Evolutionary conservation across 2,329 filamentous ascomycete genomes (phyloP), one percentile per base, ranked within the genome.

Genomic region (Calonectria pseudoturangicola): DNA sequence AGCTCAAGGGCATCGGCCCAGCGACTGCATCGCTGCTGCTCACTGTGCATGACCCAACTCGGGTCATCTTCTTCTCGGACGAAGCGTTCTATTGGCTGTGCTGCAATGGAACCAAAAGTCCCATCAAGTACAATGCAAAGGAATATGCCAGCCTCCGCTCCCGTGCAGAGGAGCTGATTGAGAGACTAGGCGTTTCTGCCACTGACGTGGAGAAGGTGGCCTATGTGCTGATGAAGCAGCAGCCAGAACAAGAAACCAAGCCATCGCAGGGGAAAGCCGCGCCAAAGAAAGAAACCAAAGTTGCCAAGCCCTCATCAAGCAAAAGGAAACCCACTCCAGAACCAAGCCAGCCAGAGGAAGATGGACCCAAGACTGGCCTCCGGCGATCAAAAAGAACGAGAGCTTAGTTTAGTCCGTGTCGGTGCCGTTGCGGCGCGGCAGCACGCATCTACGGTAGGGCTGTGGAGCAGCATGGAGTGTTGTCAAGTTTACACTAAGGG

Each of bases 11-110:
- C 41, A 91, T 97, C 73, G 94, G 94, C 0, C 94, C 94, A 1
- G 94, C 94, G 9, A 96, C 94, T 0, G 94, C 93, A 0, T 94
- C 93, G 1, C 88, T 97, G 39, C 84, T 96, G 1, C 87, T 97
- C 3, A 89, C 92, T 5, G 90, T 93, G 5, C 89, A 92, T 75
- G 88, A 92, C 72, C 88, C 92, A 0, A 82, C 86, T 0, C 83
- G 84, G 15, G 87, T 92, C 62, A 89, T 94, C 2, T 96, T 96
- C 86, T 96, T 96, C 84, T 93, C 92, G 2, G 95, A 97, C 79
- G 94, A 97, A 83, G 88, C 92, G 4, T 96, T 92, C 80, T 89
- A 92, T 75, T 96, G 93, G 93, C 84, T 93, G 7, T 90, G 90
- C 78, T 90, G 89, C 80, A 82, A 83, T n/a, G 87, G 87, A 0